Evolutionary conservation across 2,329 filamentous ascomycete genomes (phyloP), one percentile per base, ranked within the genome.

Genomic region (Ciborinia camelliae): DNA sequence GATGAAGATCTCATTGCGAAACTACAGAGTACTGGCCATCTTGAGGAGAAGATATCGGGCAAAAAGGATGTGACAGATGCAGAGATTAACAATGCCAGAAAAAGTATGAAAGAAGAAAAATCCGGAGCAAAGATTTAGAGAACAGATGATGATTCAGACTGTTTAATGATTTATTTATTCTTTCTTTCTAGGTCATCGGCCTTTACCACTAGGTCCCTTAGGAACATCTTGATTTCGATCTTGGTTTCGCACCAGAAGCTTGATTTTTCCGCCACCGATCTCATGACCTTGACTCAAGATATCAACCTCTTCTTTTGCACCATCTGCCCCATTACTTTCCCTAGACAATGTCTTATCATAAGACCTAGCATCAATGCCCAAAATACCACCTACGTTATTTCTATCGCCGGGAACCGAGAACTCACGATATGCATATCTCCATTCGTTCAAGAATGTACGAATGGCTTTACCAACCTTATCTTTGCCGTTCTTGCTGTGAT

Each of bases 401-500:
- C 92, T 86, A 77, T 98, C 95, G n/a, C 94, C 94, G 2, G 93
- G 92, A 12, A 97, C 93, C 45, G 90, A 95, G 77, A 99, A 99
- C 78, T 99, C 95, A 63, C 94, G 89, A 78, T 94, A 99, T 0
- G 91, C 90, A 75, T 97, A 99, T 68, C 91, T 87, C 92, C 93
- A 97, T 76, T 98, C 94, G 74, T 94, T 96, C 63, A 99, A 81
- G 79, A 96, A 98, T 70, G 85, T 87, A 63, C 95, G 89, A 68
- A 98, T 88, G 1, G 93, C 92, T 79, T 96, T 97, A 74, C 94
- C 94, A 43, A 99, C 91, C 79, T 99, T 99, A 78, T 99, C 95
- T 77, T 98, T 98, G 73, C 95, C 94, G 75, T 97, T 97, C 81
- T 98, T 98, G 76, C 91, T 96, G 78, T 99, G 95, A 74, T 98